These are phyloP conservation scores for Botrytis fragariae DNA, from an alignment of 2,329 filamentous ascomycete species.

Conservation along the genomic window DNA sequence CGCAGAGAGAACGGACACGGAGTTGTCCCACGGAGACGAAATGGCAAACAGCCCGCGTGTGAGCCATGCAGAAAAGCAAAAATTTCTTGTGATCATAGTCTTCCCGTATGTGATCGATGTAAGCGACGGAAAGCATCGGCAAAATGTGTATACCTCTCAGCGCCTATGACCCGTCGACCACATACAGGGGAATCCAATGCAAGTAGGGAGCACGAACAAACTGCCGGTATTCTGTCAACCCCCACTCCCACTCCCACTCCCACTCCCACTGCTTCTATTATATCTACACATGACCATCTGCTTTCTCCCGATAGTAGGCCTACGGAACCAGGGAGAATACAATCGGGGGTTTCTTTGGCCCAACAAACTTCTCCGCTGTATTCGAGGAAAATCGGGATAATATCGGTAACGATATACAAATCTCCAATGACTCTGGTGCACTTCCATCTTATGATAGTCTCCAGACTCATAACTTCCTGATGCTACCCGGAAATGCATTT, in stretches of 20 bases:
- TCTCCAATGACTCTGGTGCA: conserved; percentile 32
- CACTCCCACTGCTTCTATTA: background rate
- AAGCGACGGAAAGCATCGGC: conserved; percentile 28
- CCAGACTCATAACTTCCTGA: conserved; percentile 35
- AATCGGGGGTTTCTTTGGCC: conserved; percentile 31
- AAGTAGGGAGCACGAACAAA: background rate
- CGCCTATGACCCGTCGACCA: conserved; percentile 32
- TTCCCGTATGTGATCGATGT: conserved; percentile 34
- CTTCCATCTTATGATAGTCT: conserved; percentile 29
- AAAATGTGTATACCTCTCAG: conserved; percentile 33
- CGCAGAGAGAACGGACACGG: background rate
- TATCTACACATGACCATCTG: background rate
- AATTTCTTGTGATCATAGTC: conserved; percentile 33
- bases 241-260: background rate
- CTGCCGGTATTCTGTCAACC: conserved; percentile 2
- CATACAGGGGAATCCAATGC: background rate
- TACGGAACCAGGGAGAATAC: background rate
- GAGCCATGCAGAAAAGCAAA: conserved; percentile 35
- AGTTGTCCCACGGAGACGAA: conserved; percentile 29
- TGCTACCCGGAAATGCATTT: conserved; percentile 29
- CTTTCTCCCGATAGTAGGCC: conserved; percentile 8
- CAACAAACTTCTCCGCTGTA: conserved; percentile 38
- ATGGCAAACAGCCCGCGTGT: conserved; percentile 33
- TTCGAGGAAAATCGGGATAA: conserved; percentile 35
- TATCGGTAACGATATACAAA: conserved; percentile 31